A percentile compares a stretch with the other conserved stretches of the same genome.
phyloP scores from a whole-genome alignment of 805 yeast species.

The Saturnispora quitensis region DNA sequence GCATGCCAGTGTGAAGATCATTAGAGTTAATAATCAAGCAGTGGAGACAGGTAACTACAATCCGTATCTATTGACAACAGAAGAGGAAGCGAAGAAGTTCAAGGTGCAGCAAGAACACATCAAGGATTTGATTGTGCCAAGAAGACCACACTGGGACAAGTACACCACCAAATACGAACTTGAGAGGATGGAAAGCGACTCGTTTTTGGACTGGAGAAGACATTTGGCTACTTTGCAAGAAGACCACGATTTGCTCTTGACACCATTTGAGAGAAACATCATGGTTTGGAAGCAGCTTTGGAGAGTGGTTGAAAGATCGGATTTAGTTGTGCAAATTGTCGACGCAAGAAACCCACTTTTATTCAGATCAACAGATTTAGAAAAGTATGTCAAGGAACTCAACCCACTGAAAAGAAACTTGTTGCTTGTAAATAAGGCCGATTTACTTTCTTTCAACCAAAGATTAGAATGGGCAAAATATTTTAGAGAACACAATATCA shows the following conservation, averaged over 20 bases:
- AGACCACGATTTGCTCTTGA: conserved; percentile 71
- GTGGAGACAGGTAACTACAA: conserved; percentile 46
- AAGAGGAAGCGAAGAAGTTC: conserved; percentile 54
- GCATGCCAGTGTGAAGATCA: conserved; percentile 71
- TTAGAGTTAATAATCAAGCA: conserved; percentile 65
- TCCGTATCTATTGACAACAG: conserved; percentile 55
- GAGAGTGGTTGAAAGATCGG: conserved; percentile 95
- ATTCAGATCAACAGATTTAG: conserved; percentile 80
- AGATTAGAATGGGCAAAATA: conserved; percentile 82
- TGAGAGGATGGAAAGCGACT: conserved; percentile 79
- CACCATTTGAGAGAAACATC: conserved; percentile 94
- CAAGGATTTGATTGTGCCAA: conserved; percentile 70
- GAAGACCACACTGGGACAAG: conserved; percentile 82
- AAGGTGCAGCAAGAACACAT: conserved; percentile 60
- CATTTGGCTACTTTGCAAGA: conserved; percentile 79
- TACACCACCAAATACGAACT: conserved; percentile 65
- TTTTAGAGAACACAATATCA: conserved; percentile 58
- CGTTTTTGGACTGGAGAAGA: conserved; percentile 93
- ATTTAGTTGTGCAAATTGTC: conserved; percentile 90
- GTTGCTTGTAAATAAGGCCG: conserved; percentile 88
- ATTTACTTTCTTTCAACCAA: conserved; percentile 68
- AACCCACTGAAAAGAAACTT: conserved; percentile 71
- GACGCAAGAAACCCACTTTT: conserved; percentile 93
- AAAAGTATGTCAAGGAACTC: conserved; percentile 68
- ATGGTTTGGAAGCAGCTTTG: conserved; percentile 98